phyloP scores from a whole-genome alignment of 768 basidiomycete species.

The Mycena olivaceomarginata region DNA sequence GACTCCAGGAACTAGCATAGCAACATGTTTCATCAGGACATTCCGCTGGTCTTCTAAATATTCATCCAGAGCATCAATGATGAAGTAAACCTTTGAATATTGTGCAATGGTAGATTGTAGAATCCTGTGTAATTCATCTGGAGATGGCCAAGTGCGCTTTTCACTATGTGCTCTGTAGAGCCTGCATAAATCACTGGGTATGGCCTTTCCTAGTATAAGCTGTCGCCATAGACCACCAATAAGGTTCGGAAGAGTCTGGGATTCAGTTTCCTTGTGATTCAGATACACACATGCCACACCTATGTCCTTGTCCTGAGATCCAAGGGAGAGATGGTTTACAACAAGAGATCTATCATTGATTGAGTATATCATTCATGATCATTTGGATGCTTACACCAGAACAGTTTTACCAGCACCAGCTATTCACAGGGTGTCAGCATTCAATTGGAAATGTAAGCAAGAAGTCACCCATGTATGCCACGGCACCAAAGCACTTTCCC shows the following conservation, averaged over 20 bases:
- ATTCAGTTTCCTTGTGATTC: slow-evolving; percentile 14
- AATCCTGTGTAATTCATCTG: too few species aligned
- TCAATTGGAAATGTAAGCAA: background rate
- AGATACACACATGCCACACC: slow-evolving; percentile 16
- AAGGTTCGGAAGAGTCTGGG: background rate
- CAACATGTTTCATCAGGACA: background rate
- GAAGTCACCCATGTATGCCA: background rate
- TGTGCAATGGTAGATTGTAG: background rate
- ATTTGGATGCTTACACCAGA: background rate
- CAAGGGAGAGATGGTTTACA: background rate
- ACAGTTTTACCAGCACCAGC: slow-evolving; percentile 18
- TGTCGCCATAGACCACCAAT: slow-evolving; percentile 19
- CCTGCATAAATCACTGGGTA: background rate
- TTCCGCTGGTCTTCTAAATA: background rate
- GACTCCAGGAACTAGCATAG: background rate
- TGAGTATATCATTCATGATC: background rate
- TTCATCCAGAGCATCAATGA: slow-evolving; percentile 18
- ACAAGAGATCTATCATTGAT: slow-evolving; percentile 4
- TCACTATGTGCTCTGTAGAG: too few species aligned
- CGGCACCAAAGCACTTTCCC: slow-evolving; percentile 1
- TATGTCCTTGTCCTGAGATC: background rate
- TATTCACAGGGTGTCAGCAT: background rate
- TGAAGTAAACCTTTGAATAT: slow-evolving; percentile 5
- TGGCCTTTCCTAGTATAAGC: background rate
- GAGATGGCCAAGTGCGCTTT: too few species aligned